Conservation (phyloP, 1,284 basidiomycete species). For the Microbotryum saponariae region DNA sequence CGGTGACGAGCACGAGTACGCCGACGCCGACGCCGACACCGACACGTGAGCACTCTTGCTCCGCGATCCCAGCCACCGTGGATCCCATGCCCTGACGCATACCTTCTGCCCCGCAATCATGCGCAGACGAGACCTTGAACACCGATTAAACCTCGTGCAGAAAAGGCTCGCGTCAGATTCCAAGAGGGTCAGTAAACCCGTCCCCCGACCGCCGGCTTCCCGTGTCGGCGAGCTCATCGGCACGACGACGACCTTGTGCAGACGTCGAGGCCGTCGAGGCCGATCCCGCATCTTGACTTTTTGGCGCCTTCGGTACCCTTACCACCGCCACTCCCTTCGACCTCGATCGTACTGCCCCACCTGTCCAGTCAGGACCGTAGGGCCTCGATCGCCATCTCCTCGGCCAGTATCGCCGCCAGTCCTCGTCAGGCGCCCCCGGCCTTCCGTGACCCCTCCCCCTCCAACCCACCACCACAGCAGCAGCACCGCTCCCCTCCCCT, state of each 20-base stretch:
- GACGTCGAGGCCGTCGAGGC: neutral
- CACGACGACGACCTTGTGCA: neutral
- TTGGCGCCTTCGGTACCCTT: conserved; percentile 3
- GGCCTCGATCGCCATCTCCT: too few relatives aligned
- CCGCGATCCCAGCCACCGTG: neutral
- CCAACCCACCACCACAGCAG: neutral
- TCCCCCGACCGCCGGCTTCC: neutral
- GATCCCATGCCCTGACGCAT: too few relatives aligned
- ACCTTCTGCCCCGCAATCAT: neutral
- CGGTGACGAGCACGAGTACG: neutral
- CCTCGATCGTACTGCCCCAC: neutral
- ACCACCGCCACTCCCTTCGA: conserved; percentile 2
- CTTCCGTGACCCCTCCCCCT: neutral
- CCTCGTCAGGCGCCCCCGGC: neutral
- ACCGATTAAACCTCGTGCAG: too few relatives aligned
- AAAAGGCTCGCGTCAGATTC: too few relatives aligned
- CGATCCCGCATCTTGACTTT: conserved; percentile 5
- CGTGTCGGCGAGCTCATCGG: neutral
- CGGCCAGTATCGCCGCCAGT: neutral
- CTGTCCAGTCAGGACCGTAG: too few relatives aligned
- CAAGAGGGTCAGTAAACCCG: neutral
- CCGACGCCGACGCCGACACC: neutral
- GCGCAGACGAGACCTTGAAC: neutral
- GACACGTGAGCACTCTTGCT: neutral
- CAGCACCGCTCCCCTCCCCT: too few relatives aligned